phyloP scores from a whole-genome alignment of 352 stramenopile species.

The Globisporangium rhizosaccharum region DNA sequence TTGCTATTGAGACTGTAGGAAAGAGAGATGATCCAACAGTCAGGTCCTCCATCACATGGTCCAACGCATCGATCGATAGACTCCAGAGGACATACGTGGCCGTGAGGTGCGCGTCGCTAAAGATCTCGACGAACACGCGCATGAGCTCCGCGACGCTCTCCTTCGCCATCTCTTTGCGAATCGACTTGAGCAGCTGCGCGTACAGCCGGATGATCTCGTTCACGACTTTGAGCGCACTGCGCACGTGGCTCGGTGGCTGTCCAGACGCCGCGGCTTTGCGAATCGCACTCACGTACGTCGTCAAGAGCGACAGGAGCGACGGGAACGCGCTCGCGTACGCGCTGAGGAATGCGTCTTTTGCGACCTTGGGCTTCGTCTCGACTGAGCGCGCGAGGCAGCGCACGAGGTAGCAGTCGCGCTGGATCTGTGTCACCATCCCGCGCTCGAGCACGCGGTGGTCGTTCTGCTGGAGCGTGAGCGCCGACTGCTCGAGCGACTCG shows the following conservation, averaged over 20 bases:
- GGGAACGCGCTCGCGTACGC: conserved; percentile 56
- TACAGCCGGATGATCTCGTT: conserved; percentile 79
- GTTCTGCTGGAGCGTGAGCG: conserved; percentile 67
- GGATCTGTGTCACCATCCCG: conserved; percentile 58
- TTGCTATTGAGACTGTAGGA: conserved; percentile 46
- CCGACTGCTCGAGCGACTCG: conserved; percentile 64
- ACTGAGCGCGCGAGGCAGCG: conserved; percentile 61
- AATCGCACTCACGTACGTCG: conserved; percentile 60
- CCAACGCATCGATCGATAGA: background rate
- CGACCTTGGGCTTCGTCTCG: conserved; percentile 69
- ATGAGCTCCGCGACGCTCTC: conserved; percentile 67
- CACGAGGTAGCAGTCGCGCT: conserved; percentile 66
- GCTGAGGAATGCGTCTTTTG: conserved; percentile 67
- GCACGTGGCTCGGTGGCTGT: conserved; percentile 33
- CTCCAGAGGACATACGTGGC: conserved; percentile 35
- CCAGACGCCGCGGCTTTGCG: conserved; percentile 35
- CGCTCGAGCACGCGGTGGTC: conserved; percentile 61
- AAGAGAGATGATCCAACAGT: conserved; percentile 2
- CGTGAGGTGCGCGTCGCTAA: conserved; percentile 67
- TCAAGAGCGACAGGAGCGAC: conserved; percentile 57
- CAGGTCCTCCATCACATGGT: background rate
- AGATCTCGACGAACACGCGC: conserved; percentile 74
- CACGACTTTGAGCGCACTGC: conserved; percentile 66
- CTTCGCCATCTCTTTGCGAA: conserved; percentile 81
- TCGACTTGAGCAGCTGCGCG: conserved; percentile 69